Conservation (phyloP, 371 early-diverging fungal genomes). For the Rhizopus microsporus region DNA sequence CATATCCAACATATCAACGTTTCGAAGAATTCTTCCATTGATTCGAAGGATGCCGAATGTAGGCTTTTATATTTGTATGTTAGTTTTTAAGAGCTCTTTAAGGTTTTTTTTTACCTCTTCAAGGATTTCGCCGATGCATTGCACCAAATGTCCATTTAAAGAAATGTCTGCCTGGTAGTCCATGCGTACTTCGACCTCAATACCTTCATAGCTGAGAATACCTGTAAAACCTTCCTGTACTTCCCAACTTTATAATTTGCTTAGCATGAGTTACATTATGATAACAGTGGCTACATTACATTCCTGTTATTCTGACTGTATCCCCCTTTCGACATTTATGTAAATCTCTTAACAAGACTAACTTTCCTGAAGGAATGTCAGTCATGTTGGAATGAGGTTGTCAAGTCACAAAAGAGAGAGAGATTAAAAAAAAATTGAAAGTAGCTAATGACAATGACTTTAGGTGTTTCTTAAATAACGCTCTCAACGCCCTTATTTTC, state of each 20-base stretch:
- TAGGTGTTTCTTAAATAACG: too few relatives aligned
- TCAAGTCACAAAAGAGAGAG: too few relatives aligned
- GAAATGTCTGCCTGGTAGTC: neutral
- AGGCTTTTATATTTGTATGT: neutral
- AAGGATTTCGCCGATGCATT: constrained; percentile 22
- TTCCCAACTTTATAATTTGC: constrained; percentile 8
- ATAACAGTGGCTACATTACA: constrained; percentile 11
- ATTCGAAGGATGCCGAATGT: constrained; percentile 7
- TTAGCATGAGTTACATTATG: neutral
- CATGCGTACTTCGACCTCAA: constrained; percentile 5
- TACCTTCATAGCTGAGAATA: constrained; percentile 4
- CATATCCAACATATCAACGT: constrained; percentile 15
- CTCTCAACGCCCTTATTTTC: too few relatives aligned
- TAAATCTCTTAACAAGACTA: constrained; percentile 16
- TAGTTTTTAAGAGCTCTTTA: neutral
- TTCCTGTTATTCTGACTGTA: constrained; percentile 21
- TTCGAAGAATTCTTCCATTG: constrained; percentile 16
- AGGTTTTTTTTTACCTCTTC: neutral
- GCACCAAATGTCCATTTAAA: constrained; percentile 11
- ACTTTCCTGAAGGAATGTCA: constrained; percentile 14
- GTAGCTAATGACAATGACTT: too few relatives aligned
- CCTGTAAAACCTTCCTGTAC: constrained; percentile 1
- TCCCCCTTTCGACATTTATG: constrained; percentile 8
- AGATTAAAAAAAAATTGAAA: too few relatives aligned
- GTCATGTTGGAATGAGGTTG: constrained; percentile 1